A percentile compares a stretch with the other conserved stretches of the same genome.
phyloP scores from a whole-genome alignment of 805 yeast species.

The Starmerella ratchasimensis region DNA sequence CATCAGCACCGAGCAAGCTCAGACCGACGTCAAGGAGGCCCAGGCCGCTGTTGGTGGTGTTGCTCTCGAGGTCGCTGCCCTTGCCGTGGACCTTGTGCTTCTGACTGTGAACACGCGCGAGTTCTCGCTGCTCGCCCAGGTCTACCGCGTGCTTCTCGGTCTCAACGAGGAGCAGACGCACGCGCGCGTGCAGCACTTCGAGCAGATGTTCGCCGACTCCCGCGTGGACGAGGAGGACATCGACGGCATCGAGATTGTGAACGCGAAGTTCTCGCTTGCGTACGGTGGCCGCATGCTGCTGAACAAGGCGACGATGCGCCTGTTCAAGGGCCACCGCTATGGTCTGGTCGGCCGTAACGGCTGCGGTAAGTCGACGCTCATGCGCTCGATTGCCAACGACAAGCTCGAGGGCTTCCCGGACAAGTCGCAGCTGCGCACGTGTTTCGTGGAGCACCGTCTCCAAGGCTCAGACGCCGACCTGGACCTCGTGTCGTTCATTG shows the following conservation, averaged over 20 bases:
- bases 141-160: slow-evolving; percentile 38
- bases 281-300: slow-evolving; percentile 95
- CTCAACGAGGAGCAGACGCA: slow-evolving; percentile 27
- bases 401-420: slow-evolving; percentile 96
- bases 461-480: slow-evolving; percentile 90
- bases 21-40: slow-evolving; percentile 21
- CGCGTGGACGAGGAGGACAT: slow-evolving; percentile 47
- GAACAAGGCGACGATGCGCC: slow-evolving; percentile 78
- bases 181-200: slow-evolving; percentile 24
- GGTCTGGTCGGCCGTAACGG: slow-evolving; percentile 98
- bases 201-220: slow-evolving; percentile 27
- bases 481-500: slow-evolving; percentile 79
- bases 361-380: slow-evolving; percentile 94
- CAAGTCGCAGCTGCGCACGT: slow-evolving; percentile 70
- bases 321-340: slow-evolving; percentile 88
- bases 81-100: slow-evolving; percentile 28
- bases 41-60: slow-evolving; percentile 20
- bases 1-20: slow-evolving; percentile 43
- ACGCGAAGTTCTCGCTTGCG: slow-evolving; percentile 88
- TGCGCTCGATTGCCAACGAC: slow-evolving; percentile 94
- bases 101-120: slow-evolving; percentile 29
- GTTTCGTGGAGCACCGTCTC: slow-evolving; percentile 92
- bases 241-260: slow-evolving; percentile 83
- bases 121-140: slow-evolving; percentile 24
- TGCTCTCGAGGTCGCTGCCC: slow-evolving; percentile 27